These are phyloP conservation scores for Stachybotrys elegans DNA, from an alignment of 2,329 filamentous ascomycete genomes.

Conservation along the genomic window DNA sequence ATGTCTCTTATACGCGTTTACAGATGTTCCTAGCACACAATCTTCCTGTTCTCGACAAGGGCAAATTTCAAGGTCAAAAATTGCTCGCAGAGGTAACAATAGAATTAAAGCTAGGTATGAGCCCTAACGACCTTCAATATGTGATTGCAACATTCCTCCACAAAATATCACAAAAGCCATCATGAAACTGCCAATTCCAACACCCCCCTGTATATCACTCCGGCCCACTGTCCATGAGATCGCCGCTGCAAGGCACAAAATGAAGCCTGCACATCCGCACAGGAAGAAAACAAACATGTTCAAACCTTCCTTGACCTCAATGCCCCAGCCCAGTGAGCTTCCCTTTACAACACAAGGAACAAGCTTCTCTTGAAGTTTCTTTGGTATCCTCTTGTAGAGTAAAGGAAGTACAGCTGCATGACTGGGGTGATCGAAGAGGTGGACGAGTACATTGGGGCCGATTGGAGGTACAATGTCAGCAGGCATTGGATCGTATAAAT, in stretches of 20 bases:
- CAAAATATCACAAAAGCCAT: too few relatives aligned
- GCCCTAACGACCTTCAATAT: too few relatives aligned
- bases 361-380: not conserved
- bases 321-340: not conserved
- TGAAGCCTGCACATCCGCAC: not conserved
- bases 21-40: too few relatives aligned
- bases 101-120: too few relatives aligned
- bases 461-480: not conserved
- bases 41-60: too few relatives aligned
- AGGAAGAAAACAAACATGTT: not conserved
- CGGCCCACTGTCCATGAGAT: too few relatives aligned
- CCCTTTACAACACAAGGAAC: not conserved
- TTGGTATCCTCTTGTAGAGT: not conserved
- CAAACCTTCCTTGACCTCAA: not conserved
- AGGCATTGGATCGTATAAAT: not conserved
- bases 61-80: too few relatives aligned
- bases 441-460: not conserved
- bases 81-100: too few relatives aligned
- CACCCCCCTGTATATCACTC: too few relatives aligned
- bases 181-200: too few relatives aligned
- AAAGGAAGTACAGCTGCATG: not conserved
- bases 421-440: not conserved
- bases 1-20: too few relatives aligned
- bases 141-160: too few relatives aligned
- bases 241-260: not conserved